These are phyloP conservation scores for Pseudogymnoascus sp. DNA, from an alignment of 2,329 filamentous ascomycete species.

Conservation along the genomic window DNA sequence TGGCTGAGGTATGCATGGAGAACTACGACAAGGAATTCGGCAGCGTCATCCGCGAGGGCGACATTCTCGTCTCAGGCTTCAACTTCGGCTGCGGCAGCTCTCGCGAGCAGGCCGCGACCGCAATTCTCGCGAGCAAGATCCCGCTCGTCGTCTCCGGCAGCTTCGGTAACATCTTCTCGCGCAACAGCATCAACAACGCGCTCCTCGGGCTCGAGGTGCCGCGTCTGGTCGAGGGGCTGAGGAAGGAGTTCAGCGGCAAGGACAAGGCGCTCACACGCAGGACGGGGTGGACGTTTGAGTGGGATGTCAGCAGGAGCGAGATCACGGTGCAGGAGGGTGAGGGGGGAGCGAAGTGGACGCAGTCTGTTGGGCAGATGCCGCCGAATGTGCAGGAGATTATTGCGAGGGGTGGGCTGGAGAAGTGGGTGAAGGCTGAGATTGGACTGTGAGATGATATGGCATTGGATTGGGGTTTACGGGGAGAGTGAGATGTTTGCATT, in stretches of 20 bases:
- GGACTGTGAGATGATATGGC: constrained; percentile 12
- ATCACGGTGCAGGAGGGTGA: constrained; percentile 64
- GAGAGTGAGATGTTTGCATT: neutral
- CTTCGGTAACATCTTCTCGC: constrained; percentile 75
- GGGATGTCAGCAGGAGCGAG: constrained; percentile 67
- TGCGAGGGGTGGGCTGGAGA: constrained; percentile 67
- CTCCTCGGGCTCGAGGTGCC: constrained; percentile 65
- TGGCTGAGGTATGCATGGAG: constrained; percentile 87
- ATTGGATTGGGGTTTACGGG: neutral
- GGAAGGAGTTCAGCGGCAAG: constrained; percentile 46
- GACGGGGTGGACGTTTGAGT: constrained; percentile 75
- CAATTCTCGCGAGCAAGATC: constrained; percentile 72
- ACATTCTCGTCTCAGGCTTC: constrained; percentile 78
- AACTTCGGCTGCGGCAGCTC: constrained; percentile 83
- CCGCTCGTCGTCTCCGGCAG: constrained; percentile 72
- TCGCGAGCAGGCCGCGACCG: constrained; percentile 81
- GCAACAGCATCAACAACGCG: constrained; percentile 75
- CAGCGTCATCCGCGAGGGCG: constrained; percentile 53
- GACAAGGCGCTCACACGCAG: constrained; percentile 56
- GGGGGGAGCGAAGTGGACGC: constrained; percentile 59
- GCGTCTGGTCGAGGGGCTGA: constrained; percentile 54
- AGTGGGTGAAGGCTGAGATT: constrained; percentile 72
- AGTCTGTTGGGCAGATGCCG: constrained; percentile 76
- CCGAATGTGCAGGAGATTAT: constrained; percentile 84
- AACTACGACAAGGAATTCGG: constrained; percentile 79